Evolutionary conservation across 768 basidiomycete genomes (phyloP).

Genomic region (Mycena kentingensis): DNA sequence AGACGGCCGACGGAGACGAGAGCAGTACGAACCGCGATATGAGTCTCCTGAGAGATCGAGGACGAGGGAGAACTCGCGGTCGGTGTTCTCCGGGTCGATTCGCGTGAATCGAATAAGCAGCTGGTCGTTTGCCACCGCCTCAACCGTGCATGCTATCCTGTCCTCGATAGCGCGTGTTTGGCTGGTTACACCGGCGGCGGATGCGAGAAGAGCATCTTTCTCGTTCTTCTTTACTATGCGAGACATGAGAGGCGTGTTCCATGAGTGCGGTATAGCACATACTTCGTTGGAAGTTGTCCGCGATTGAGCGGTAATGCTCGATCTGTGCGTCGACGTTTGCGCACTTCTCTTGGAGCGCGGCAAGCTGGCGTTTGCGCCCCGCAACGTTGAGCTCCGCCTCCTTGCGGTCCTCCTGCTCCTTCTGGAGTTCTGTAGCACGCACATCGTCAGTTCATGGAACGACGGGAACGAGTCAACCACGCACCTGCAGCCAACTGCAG

Average conservation of each 20-base stretch:
- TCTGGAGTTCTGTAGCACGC: constrained; percentile 52
- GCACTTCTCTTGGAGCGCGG: constrained; percentile 60
- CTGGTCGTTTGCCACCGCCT: constrained; percentile 74
- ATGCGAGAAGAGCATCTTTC: constrained; percentile 52
- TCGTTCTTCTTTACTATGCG: constrained; percentile 69
- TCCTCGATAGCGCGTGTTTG: constrained; percentile 49
- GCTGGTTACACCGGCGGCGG: constrained; percentile 54
- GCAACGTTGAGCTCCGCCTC: constrained; percentile 65
- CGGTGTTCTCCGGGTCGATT: constrained; percentile 58
- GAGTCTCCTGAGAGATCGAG: constrained; percentile 65
- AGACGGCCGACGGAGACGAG: background rate
- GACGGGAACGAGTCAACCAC: constrained; percentile 23
- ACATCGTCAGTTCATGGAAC: background rate
- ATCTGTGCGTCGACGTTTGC: constrained; percentile 66
- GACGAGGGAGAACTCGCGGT: constrained; percentile 71
- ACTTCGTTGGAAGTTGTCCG: constrained; percentile 69
- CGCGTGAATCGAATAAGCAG: constrained; percentile 73
- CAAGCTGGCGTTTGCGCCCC: constrained; percentile 65
- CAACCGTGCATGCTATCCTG: constrained; percentile 64
- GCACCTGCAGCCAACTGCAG: constrained; percentile 78
- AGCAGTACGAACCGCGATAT: constrained; percentile 71
- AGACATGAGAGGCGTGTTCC: background rate
- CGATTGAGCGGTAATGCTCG: constrained; percentile 65
- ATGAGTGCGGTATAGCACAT: constrained; percentile 18
- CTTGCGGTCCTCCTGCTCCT: constrained; percentile 72